Evolutionary conservation across 495 filamentous ascomycete genomes (phyloP).

Genomic region (Hypoxylon rickii): DNA sequence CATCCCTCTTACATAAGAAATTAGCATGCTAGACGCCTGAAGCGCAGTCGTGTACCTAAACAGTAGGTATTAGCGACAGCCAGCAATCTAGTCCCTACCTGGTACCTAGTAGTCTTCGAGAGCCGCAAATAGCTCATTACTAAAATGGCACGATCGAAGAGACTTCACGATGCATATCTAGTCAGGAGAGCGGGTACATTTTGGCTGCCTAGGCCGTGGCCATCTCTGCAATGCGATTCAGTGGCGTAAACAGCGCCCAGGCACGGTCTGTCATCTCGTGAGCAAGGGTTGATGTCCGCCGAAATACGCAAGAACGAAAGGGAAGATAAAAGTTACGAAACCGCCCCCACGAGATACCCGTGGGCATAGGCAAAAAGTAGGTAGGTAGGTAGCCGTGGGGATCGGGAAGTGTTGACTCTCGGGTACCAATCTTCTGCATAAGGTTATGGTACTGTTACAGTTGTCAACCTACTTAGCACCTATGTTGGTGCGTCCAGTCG

Average conservation of each 20-base stretch:
- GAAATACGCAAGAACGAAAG: conserved; percentile 6
- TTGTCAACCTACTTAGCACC: no score
- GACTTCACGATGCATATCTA: no score
- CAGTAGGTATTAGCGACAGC: no score
- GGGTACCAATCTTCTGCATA: conserved; percentile 36
- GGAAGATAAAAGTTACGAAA: conserved; percentile 20
- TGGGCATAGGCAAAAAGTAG: conserved; percentile 13
- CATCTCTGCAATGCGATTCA: conserved; percentile 1
- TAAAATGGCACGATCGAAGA: no score
- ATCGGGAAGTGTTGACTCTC: conserved; percentile 36
- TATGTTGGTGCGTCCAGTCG: no score
- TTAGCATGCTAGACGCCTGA: no score
- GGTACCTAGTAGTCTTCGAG: neutral
- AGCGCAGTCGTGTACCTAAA: no score
- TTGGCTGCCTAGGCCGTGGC: neutral
- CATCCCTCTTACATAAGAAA: no score
- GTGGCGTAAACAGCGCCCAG: conserved; percentile 18
- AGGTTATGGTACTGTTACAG: conserved; percentile 34
- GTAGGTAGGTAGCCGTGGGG: conserved; percentile 31
- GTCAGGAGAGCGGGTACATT: no score
- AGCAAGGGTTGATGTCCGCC: conserved; percentile 23
- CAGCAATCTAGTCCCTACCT: no score
- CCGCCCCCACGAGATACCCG: conserved; percentile 33
- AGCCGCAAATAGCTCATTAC: no score
- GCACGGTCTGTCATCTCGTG: conserved; percentile 12